Evolutionary conservation across 768 basidiomycete species (phyloP), one percentile per base, ranked within the genome.

Genomic region (Phanerochaete carnosa): DNA sequence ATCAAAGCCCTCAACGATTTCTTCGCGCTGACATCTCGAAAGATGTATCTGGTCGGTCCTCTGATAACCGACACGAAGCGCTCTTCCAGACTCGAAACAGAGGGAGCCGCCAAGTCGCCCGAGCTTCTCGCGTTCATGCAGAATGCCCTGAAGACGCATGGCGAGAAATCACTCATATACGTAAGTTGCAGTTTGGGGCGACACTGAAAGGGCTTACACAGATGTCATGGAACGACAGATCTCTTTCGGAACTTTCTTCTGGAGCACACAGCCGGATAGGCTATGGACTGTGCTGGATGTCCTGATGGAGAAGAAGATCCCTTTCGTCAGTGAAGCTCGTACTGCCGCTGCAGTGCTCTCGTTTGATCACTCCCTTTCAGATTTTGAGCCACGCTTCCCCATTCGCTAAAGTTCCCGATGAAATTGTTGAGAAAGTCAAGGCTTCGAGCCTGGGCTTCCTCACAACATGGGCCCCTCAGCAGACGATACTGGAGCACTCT

Each of bases 401-500:
- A 0, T 9, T 63, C 2, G 62, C 62, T 0, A 8, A 23, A 13
- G 37, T 71, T 12, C 66, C 70, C 15, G 51, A 66, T 12, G 55
- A 65, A 8, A 28, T 68, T 22, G 59, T 29, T 19, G 30, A 60
- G 45, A 64, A 62, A 37, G 55, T 68, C 8, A 35, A 58, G 30
- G 37, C 45, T 12, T 66, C 62, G 15, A 63, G 65, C 13, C 26
- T 62, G 29, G 70, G 67, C 2, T 1, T 70, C 16, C 53, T 71
- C 26, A 60, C 67, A 11, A 55, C 60, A 1, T 71, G 69, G 70
- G 55, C 66, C 2, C 70, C 70, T 2, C 70, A 71, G 39, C 69
- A 71, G 51, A 39, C 59, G 8, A 63, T 70, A 26, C 64, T 71
- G 4, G 30, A 54, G n/a, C 69, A 72, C 46, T 65, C 63, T 2